Base-by-base conservation (phyloP, 495 filamentous ascomycete species). In the Terfezia claveryi region DNA sequence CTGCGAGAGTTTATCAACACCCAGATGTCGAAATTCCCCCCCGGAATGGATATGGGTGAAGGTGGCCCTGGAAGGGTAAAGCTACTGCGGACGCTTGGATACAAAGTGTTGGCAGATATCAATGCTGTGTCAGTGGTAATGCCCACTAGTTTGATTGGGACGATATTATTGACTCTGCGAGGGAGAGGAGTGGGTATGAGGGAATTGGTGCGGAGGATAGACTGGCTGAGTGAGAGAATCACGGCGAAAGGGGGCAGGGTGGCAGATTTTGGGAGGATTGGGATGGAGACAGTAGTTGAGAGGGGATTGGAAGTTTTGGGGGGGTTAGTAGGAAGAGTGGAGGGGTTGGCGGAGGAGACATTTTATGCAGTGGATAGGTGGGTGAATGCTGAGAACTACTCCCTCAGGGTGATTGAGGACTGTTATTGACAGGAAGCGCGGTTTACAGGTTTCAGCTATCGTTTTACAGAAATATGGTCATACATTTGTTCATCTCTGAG, bases 401-500 rank as follows among this genome's bases (percentile, higher is more conserved):
- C 7, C 27, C 4, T 32, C 7, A n/a, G 27, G 4, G 27, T 1
- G 27, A 32, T 32, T 32, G 27, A 32, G 27, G 27, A 0, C 27
- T 32, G 27, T 32, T 7, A 7, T 7, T 32, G 27, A 32, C 27
- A 32, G 5, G 27, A 32, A 4, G 27, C 27, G 27, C 27, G 27
- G 27, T 20, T 46, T 46, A 7, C 57, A 69, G 70, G 36, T 98
- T 98, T 70, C 89, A 96, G 62, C 76, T 98, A 9, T 91, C 84
- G 0, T 98, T 96, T 68, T 98, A 96, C 67, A 80, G 91, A 46
- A 98, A 98, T 67, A 95, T 95, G 89, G 92, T 87, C 1, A 98
- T 98, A 53, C 91, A 98, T 64, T 77, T 98, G 2, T 98, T 98
- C 66, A 88, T 96, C 54, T 81, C 83, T 1, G 86, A 95, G 58